Evolutionary conservation across 2,329 filamentous ascomycete genomes (phyloP).

Genomic region (Cordyceps javanica): DNA sequence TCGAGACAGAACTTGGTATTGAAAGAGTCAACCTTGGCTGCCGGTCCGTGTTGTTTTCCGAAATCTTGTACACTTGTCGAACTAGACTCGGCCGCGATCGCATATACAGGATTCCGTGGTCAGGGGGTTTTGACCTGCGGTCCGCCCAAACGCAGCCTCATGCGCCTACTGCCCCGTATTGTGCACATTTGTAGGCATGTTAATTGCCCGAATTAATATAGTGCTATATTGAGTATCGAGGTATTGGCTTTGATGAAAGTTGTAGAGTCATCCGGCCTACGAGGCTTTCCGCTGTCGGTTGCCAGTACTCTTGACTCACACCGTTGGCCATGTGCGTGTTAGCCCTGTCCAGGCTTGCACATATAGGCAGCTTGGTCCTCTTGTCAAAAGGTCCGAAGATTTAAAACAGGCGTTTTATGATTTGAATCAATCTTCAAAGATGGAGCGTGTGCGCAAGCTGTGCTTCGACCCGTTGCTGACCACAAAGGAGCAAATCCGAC

Average conservation of each 20-base stretch:
- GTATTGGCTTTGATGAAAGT: not conserved
- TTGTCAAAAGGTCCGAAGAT: no score
- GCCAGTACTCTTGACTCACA: not conserved
- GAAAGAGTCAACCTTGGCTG: not conserved
- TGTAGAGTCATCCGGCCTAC: not conserved
- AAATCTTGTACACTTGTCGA: no score
- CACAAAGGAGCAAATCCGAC: conserved; percentile 14
- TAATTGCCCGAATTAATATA: not conserved
- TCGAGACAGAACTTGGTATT: not conserved
- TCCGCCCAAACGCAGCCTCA: no score
- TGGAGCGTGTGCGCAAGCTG: conserved; percentile 16
- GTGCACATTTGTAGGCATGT: no score
- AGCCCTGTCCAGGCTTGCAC: not conserved
- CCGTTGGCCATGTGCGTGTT: not conserved
- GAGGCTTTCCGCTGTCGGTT: not conserved
- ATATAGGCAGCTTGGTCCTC: not conserved
- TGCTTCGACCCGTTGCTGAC: conserved; percentile 16
- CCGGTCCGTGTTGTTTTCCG: not conserved
- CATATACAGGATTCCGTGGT: not conserved
- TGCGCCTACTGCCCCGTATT: no score
- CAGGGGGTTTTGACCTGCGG: no score
- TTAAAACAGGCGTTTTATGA: no score
- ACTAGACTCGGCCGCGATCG: not conserved
- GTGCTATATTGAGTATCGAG: not conserved
- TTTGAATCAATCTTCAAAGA: conserved; percentile 1